These are phyloP conservation scores for Centaurea solstitialis DNA, from an alignment of 129 eudicot genomes.

Conservation along the genomic window DNA sequence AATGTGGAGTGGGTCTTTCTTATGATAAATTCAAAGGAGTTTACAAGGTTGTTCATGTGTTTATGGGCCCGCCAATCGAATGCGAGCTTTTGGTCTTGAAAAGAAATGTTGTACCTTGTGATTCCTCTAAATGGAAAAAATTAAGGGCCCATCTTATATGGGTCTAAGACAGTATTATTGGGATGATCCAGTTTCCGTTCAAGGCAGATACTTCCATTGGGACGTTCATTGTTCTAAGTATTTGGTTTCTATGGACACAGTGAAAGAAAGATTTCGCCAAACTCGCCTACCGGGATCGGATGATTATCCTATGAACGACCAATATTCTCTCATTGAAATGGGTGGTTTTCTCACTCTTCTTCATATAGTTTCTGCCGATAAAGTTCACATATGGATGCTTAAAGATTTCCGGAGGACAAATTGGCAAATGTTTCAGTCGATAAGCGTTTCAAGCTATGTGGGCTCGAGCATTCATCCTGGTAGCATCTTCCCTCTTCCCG, in stretches of 20 bases:
- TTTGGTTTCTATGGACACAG: conserved; percentile 37
- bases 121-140: conserved; percentile 26
- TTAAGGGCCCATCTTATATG: conserved; percentile 17
- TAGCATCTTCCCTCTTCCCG: neutral
- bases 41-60: conserved; percentile 40
- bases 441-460: conserved; percentile 1
- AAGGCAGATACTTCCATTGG: conserved; percentile 42
- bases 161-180: conserved; percentile 24
- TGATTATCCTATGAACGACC: neutral
- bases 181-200: conserved; percentile 35
- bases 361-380: neutral
- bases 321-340: conserved; percentile 25
- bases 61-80: conserved; percentile 22
- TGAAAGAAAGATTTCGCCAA: conserved; percentile 33
- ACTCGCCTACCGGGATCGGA: conserved; percentile 16
- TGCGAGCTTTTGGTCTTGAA: conserved; percentile 35
- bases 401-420: conserved; percentile 21
- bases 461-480: conserved; percentile 8
- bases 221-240: conserved; percentile 22
- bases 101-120: neutral
- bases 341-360: conserved; percentile 29
- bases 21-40: conserved; percentile 32
- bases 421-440: conserved; percentile 25
- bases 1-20: conserved; percentile 32
- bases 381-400: conserved; percentile 33